Base-by-base conservation (phyloP, 257 asterid species). In the Mentha longifolia region DNA sequence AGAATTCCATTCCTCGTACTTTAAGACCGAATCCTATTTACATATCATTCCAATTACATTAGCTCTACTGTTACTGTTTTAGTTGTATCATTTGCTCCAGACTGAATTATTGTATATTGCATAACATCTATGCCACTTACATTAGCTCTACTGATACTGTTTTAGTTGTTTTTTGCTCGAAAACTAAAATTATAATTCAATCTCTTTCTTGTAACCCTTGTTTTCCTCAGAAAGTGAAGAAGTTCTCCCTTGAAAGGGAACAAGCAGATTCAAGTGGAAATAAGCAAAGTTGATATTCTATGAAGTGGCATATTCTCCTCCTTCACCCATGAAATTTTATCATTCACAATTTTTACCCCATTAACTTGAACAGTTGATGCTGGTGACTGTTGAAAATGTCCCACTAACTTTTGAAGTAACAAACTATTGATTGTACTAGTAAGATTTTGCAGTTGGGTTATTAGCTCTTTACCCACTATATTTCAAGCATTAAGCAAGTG, bases 201-300 rank as follows among this genome's bases (percentile, higher is more conserved):
- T 30, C 55, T 45, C 39, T 25, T 25, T 25, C n/a, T 64, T 63
- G 2, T 19, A 54, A 31, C 49, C n/a, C 16, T 65, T 60, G 35
- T 42, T 54, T 28, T 54, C 68, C 65, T 51, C 80, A 85, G 89
- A 85, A 85, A 72, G 89, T 85, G 84, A 85, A 80, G 84, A 82
- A 82, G 78, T 85, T 85, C 76, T 85, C 85, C 65, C 81, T 82
- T 52, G 87, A 78, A 25, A 33, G 6, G 37, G 37, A 79, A 70
- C 56, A 66, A 65, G 47, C 78, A 30, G 83, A 81, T 74, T 73
- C 85, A 19, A 65, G 72, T 43, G 65, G 33, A 62, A 82, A 72
- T 80, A 79, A 73, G 63, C 75, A 66, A 70, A 70, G 28, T 72
- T 79, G 79, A 76, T 65, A 25, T 14, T 16, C 19, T 28, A 7